A percentile compares a stretch with the other conserved stretches of the same genome.
Evolutionary conservation across 2,329 filamentous ascomycete species (phyloP).

Genomic region (Penicillium vulpinum): DNA sequence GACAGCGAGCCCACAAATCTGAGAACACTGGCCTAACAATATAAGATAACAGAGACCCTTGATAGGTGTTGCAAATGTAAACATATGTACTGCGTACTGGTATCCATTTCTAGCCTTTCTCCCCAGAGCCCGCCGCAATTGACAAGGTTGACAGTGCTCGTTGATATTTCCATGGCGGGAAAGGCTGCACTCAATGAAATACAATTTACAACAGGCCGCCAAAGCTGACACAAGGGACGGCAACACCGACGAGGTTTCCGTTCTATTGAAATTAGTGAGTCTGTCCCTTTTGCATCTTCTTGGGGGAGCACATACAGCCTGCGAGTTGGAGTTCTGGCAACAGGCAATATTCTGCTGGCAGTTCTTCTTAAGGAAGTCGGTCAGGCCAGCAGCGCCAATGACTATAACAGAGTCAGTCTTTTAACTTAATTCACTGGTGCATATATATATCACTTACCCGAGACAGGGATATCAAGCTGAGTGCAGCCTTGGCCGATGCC

Average conservation of each 20-base stretch:
- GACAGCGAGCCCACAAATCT: background rate
- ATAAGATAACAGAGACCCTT: slow-evolving; percentile 6
- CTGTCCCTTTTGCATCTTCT: background rate
- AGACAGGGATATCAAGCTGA: slow-evolving; percentile 25
- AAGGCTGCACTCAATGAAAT: background rate
- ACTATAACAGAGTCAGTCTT: slow-evolving; percentile 12
- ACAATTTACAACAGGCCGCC: slow-evolving; percentile 32
- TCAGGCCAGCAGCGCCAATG: slow-evolving; percentile 10
- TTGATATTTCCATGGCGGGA: background rate
- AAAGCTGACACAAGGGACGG: slow-evolving; percentile 34
- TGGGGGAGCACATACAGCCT: slow-evolving; percentile 19
- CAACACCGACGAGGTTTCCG: slow-evolving; percentile 31
- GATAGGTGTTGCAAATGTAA: slow-evolving; percentile 7
- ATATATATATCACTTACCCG: slow-evolving; percentile 20
- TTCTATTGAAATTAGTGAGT: slow-evolving; percentile 20
- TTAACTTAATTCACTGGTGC: background rate
- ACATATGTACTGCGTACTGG: slow-evolving; percentile 15
- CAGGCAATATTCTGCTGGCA: slow-evolving; percentile 36
- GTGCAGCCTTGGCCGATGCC: slow-evolving; percentile 34
- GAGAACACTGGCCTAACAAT: background rate
- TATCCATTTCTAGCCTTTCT: background rate
- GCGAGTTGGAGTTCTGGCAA: slow-evolving; percentile 29
- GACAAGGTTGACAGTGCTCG: slow-evolving; percentile 1
- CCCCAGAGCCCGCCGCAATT: background rate
- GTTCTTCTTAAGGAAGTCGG: slow-evolving; percentile 29